Evolutionary conservation across 768 basidiomycete genomes (phyloP), one percentile per base, ranked within the genome.

Genomic region (Mycena olivaceomarginata): DNA sequence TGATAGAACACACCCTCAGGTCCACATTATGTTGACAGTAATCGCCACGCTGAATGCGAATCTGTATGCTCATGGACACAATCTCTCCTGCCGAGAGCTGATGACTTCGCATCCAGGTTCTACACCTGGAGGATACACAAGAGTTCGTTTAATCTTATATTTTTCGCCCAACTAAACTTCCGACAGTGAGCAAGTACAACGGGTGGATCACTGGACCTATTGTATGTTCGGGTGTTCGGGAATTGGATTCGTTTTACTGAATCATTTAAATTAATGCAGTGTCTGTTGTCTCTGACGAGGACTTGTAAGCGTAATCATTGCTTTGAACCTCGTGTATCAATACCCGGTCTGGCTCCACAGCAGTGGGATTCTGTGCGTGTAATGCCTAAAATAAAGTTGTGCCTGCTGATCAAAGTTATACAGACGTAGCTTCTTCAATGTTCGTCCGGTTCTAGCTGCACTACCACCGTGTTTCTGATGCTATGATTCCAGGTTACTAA

Each of bases 171-270:
- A 25, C 67, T 74, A 5, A 74, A n/a, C n/a, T 67, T 51, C 43
- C 40, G 57, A 10, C 60, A 89, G 87, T 89, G 70, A 86, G 87
- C 82, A 82, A 82, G 62, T 70, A 79, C 39, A 88, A 87, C 62
- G 85, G 82, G 79, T 84, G 74, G 53, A 72, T 87, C 16, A 81
- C 83, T 2, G 67, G 79, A 8, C 85, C 87, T 1, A 83, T 87
- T 63, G 60, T 62, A 41, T 18, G 59, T n/a, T n/a, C n/a, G n/a
- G n/a, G n/a, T n/a, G n/a, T n/a, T n/a, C n/a, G n/a, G n/a, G n/a
- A n/a, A n/a, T n/a, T n/a, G n/a, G n/a, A n/a, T n/a, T n/a, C n/a
- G n/a, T n/a, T n/a, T 25, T 25, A 25, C 25, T 2, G 25, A 25
- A 2, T 1, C 1, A 25, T 25, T 25, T 2, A 25, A 25, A 25